Evolutionary conservation across 2,329 filamentous ascomycete genomes (phyloP).

Genomic region (Tolypocladium album): DNA sequence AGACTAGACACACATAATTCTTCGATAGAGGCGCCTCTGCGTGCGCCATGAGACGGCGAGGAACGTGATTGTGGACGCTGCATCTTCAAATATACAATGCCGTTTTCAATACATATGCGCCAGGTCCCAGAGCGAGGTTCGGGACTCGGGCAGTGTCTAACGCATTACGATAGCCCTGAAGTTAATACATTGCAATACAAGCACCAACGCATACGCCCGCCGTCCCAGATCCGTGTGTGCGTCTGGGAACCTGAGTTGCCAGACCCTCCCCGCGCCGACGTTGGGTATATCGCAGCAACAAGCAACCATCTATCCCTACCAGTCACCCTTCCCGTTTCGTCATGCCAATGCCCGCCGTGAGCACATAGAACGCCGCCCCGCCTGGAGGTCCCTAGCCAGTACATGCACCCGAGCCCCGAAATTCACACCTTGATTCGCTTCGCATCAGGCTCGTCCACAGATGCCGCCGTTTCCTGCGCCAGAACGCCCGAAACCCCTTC

Average conservation of each 20-base stretch:
- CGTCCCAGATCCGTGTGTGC: neutral
- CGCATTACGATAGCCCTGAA: neutral
- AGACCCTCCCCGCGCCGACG: neutral
- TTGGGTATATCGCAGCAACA: conserved; percentile 1
- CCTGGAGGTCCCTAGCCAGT: neutral
- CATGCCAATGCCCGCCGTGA: neutral
- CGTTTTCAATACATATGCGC: neutral
- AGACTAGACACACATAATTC: neutral
- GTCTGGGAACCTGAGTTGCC: neutral
- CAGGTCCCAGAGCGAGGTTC: neutral
- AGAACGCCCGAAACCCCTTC: too few relatives aligned
- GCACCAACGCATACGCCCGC: neutral
- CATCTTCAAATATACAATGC: neutral
- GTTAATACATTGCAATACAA: neutral
- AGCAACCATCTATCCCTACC: neutral
- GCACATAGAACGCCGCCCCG: neutral
- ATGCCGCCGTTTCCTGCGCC: neutral
- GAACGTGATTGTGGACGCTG: neutral
- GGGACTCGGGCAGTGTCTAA: neutral
- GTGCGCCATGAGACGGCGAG: neutral
- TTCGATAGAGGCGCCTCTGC: neutral
- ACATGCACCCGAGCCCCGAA: neutral
- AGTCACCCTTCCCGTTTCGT: neutral
- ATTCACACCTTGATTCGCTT: conserved; percentile 4
- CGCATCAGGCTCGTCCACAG: neutral